A percentile compares a stretch with the other conserved stretches of the same genome.
Evolutionary conservation across 2,329 filamentous ascomycete species (phyloP).

Genomic region (Sporothrix humicola): DNA sequence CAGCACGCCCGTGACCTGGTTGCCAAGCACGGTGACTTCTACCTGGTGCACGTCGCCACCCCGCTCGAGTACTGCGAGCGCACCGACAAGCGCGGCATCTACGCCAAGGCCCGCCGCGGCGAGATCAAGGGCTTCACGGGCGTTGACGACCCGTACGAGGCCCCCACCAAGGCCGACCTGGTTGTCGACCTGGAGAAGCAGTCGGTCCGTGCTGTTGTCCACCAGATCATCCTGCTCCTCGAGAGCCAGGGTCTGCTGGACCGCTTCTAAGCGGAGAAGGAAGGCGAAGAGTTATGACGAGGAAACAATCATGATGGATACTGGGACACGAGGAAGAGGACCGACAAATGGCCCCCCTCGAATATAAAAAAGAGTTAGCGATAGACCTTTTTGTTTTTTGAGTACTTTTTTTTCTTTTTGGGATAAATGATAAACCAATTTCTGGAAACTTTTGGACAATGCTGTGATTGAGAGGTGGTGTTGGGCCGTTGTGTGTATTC

Average conservation of each 20-base stretch:
- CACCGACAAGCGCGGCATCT: constrained; percentile 92
- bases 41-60: constrained; percentile 92
- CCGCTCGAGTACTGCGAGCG: constrained; percentile 91
- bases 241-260: constrained; percentile 90
- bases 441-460: neutral
- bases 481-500: neutral
- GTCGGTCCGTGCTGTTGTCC: constrained; percentile 88
- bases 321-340: constrained; percentile 9
- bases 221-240: constrained; percentile 92
- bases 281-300: constrained; percentile 29
- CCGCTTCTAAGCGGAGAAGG: constrained; percentile 52
- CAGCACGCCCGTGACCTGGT: constrained; percentile 81
- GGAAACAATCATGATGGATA: neutral
- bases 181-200: constrained; percentile 85
- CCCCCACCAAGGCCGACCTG: constrained; percentile 78
- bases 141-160: constrained; percentile 96
- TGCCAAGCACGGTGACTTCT: constrained; percentile 88
- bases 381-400: constrained; percentile 26
- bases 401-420: neutral
- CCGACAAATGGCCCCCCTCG: neutral
- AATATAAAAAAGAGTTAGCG: constrained; percentile 25
- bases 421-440: constrained; percentile 21
- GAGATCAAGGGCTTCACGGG: constrained; percentile 99
- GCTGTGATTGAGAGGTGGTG: neutral
- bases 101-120: constrained; percentile 79